Base-by-base conservation (phyloP, 129 eudicot species). In the Cynara cardunculus region DNA sequence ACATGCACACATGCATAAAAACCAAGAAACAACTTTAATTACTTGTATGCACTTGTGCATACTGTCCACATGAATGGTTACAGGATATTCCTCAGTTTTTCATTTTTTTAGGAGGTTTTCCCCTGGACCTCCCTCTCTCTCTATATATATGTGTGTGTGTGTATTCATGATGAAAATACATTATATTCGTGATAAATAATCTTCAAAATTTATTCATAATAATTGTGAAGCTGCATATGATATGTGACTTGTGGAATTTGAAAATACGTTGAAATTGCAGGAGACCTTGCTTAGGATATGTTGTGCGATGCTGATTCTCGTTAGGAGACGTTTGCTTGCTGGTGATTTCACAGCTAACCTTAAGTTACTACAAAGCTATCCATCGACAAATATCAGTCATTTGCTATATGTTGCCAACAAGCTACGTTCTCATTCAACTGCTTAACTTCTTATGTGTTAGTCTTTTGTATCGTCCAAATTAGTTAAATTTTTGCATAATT, bases 261-360 rank as follows among this genome's bases (percentile, higher is more conserved):
- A 37, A 79, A 28, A 61, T 4, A 59, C 34, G 27, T 75, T 18
- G 35, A 25, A 69, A 82, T 82, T 89, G 86, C 93, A 96, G 99
- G 99, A 96, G 81, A 96, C 98, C 1, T 75, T 96, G 78, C 97
- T 96, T 22, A 87, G 99, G 31, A 78, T 96, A 39, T 96, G 99
- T 71, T 96, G 99, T 81, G 99, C 99, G 5, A 96, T 96, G 99
- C 82, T 96, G 79, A 84, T 96, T 73, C 89, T 96, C 4, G 94
- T 96, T 7, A 86, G 98, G 72, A 91, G 91, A 79, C 98, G 97
- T 73, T 84, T 96, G 74, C 93, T 96, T 37, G 99, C 99, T n/a
- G 99, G 99, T 71, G 99, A 96, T 84, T 96, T 96, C 69, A 96
- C 99, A 4, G 87, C 99, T 14, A 96, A 96, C 84, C 93, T 96